These are phyloP conservation scores for Hibiscus mutabilis DNA, from an alignment of 345 rosid genomes.

Conservation along the genomic window DNA sequence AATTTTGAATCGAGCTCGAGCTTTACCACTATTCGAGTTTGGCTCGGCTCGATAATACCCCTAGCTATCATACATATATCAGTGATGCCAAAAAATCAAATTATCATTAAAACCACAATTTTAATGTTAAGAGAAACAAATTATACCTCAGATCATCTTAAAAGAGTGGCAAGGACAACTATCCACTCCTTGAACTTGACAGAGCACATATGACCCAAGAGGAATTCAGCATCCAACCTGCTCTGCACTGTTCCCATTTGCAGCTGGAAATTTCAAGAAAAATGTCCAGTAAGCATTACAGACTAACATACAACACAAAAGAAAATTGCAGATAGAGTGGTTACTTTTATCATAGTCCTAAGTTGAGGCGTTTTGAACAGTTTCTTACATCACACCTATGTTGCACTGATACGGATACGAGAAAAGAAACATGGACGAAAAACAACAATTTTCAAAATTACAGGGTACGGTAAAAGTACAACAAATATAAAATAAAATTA, in stretches of 20 bases:
- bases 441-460: too few species aligned
- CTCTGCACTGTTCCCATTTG: constrained; percentile 94
- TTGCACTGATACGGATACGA: too few species aligned
- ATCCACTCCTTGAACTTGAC: constrained; percentile 99
- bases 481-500: too few species aligned
- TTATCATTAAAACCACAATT: not conserved
- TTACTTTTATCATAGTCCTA: not conserved
- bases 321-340: not conserved
- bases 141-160: constrained; percentile 79
- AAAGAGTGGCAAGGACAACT: constrained; percentile 90
- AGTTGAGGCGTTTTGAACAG: not conserved
- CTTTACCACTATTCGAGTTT: not conserved
- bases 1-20: too few species aligned
- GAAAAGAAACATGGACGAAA: too few species aligned
- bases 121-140: not conserved
- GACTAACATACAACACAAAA: not conserved
- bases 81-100: not conserved
- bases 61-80: not conserved
- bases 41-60: too few species aligned
- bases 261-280: constrained; percentile 41
- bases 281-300: not conserved
- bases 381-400: not conserved
- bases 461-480: too few species aligned
- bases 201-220: constrained; percentile 96
- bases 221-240: constrained; percentile 90